phyloP scores from a whole-genome alignment of 805 yeast species.

The Kodamaea neixiangensis region DNA sequence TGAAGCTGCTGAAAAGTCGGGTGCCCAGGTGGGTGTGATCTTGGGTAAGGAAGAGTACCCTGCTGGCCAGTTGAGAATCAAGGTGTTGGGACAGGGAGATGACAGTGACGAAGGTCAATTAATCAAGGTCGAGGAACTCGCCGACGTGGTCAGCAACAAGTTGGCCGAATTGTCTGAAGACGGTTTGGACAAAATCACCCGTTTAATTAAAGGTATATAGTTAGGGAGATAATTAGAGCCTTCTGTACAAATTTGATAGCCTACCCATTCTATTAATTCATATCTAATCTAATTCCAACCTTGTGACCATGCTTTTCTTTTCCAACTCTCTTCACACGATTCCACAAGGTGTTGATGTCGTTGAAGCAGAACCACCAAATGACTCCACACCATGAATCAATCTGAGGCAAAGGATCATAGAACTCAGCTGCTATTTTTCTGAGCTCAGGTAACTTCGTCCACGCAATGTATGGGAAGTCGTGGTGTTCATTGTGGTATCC shows the following conservation, averaged over 20 bases:
- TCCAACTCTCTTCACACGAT: slow-evolving; percentile 71
- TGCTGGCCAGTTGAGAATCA: slow-evolving; percentile 80
- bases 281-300: slow-evolving; percentile 15
- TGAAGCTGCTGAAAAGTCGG: slow-evolving; percentile 95
- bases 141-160: slow-evolving; percentile 45
- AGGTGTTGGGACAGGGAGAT: slow-evolving; percentile 86
- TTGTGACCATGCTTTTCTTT: slow-evolving; percentile 38
- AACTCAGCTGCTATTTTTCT: slow-evolving; percentile 74
- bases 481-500: slow-evolving; percentile 96
- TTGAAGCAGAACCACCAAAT: slow-evolving; percentile 69
- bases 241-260: neutral
- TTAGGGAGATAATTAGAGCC: neutral
- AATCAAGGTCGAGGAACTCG: slow-evolving; percentile 61
- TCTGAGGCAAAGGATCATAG: slow-evolving; percentile 76
- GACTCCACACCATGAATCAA: slow-evolving; percentile 77
- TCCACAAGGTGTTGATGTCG: slow-evolving; percentile 70
- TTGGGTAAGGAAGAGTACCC: slow-evolving; percentile 92
- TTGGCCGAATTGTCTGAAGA: slow-evolving; percentile 43
- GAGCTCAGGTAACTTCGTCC: slow-evolving; percentile 74
- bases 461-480: slow-evolving; percentile 91
- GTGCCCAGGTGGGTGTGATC: slow-evolving; percentile 87
- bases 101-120: slow-evolving; percentile 83
- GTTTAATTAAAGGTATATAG: slow-evolving; percentile 58
- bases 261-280: slow-evolving; percentile 5
- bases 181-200: slow-evolving; percentile 65